Evolutionary conservation across 805 yeast genomes (phyloP), one percentile per base, ranked within the genome.

Genomic region (Kregervanrija delftensis): DNA sequence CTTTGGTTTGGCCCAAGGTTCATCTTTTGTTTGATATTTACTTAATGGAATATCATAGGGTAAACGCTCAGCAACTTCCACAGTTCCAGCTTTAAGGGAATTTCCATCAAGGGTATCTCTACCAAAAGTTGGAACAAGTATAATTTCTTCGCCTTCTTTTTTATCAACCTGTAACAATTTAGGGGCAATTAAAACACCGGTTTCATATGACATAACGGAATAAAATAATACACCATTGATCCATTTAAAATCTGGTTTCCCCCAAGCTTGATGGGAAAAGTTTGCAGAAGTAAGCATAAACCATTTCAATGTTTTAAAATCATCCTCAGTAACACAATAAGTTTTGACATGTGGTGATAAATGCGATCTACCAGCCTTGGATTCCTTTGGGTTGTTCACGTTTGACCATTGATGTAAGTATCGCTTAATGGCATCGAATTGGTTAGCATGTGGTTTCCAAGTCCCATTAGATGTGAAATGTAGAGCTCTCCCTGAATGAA

Each of bases 221-320:
- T 54, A 63, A n/a, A 70, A 66, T 11, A 49, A 35, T 13, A 40
- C 35, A 10, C 22, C 22, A 13, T 37, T 41, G 12, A 11, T 50
- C 30, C 16, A 28, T 30, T 43, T 41, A 13, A 39, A 37, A 35
- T 58, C 52, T 12, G 66, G 64, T 5, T 57, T 63, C 0, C 96
- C 96, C 96, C 96, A 87, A 1, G 95, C 96, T 48, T 78, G 83
- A 44, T 76, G 76, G 31, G 90, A 81, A 35, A 86, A 55, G 56
- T 87, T 87, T 31, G 87, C 84, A 40, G 89, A 81, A 0, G 93
- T 84, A 57, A 84, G 68, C 5, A 84, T 59, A 14, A 81, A 72
- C 95, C 95, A 87, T 41, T 76, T 72, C 5, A 84, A 57, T 2
- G 76, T 64, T 33, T 62, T 53, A 60, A 73, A 76, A 41, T 69